A percentile compares a stretch with the other conserved stretches of the same genome.
phyloP scores from a whole-genome alignment of 768 basidiomycete species.

The Ephemerocybe angulata region DNA sequence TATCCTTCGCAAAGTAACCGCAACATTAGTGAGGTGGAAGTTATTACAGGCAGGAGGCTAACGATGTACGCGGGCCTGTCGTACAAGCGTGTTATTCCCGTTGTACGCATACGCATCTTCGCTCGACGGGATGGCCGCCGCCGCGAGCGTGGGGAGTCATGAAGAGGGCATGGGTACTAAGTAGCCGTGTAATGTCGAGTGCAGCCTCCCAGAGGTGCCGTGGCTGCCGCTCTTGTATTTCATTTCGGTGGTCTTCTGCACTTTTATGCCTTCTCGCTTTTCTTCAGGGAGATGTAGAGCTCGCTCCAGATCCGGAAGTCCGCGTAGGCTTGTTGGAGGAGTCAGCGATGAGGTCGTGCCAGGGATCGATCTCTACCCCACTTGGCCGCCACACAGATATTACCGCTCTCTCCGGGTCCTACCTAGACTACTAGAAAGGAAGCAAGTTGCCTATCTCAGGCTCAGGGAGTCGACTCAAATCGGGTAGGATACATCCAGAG shows the following conservation, averaged over 20 bases:
- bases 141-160: conserved; percentile 53
- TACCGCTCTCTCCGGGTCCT: too few relatives aligned
- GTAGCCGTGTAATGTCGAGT: conserved; percentile 47
- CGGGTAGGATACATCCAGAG: too few relatives aligned
- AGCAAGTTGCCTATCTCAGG: too few relatives aligned
- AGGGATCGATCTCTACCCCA: conserved; percentile 53
- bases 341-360: conserved; percentile 39
- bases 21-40: conserved; percentile 55
- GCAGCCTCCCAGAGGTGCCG: conserved; percentile 48
- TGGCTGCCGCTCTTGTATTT: conserved; percentile 41
- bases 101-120: conserved; percentile 45
- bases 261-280: conserved; percentile 49
- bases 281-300: conserved; percentile 43
- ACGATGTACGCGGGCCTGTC: conserved; percentile 65
- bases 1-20: conserved; percentile 48
- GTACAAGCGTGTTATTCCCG: conserved; percentile 61
- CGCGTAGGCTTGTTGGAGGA: conserved; percentile 32
- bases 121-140: conserved; percentile 42
- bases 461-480: too few relatives aligned
- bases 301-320: conserved; percentile 45
- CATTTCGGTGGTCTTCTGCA: conserved; percentile 42
- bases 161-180: conserved; percentile 53
- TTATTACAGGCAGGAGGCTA: conserved; percentile 59
- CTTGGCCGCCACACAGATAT: too few relatives aligned
- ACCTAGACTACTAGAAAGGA: too few relatives aligned